Base-by-base conservation (phyloP, 2,329 filamentous ascomycete species). In the Diplodia scrobiculata region DNA sequence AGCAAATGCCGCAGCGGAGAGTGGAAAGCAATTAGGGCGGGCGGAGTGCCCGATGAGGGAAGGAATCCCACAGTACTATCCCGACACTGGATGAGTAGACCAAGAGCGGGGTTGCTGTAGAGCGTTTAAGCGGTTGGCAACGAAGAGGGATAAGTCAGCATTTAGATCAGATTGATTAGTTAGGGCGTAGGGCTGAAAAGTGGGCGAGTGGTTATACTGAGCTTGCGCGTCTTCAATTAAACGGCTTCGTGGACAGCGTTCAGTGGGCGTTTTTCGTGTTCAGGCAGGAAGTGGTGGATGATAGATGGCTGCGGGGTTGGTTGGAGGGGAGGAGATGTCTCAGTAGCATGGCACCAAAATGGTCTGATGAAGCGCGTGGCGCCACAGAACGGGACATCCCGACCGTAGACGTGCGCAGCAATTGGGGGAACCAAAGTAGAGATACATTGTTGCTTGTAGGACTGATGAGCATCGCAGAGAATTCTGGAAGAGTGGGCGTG, bases 101-200 rank as follows among this genome's bases (percentile, higher is more conserved):
- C 21, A 50, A 25, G 48, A 62, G 58, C 58, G 58, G 58, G 58
- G 58, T 47, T 60, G 21, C 21, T 32, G 29, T 17, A 41, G 55
- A 25, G 25, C 14, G 25, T 29, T 11, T 19, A 48, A 45, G 41
- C 41, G 41, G 41, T 19, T 45, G 27, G 41, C 5, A 13, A 50
- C n/a, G 19, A 62, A 36, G n/a, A 41, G 45, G 34, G 27, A 17
- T 25, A 32, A 62, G 58, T 62, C 58, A 50, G 58, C 45, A 50
- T 34, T 50, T 62, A 62, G 58, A 17, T 32, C 25, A n/a, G 27
- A 19, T 36, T 62, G 58, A 62, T 62, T 27, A 50, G n/a, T 48
- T 62, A 62, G 58, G 58, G 58, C 58, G 58, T 62, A 62, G 45
- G 58, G 58, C 58, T 62, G 58, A 62, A n/a, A n/a, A 62, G 55